Conservation (phyloP, 805 yeast species). For the Henningerozyma blattae region DNA sequence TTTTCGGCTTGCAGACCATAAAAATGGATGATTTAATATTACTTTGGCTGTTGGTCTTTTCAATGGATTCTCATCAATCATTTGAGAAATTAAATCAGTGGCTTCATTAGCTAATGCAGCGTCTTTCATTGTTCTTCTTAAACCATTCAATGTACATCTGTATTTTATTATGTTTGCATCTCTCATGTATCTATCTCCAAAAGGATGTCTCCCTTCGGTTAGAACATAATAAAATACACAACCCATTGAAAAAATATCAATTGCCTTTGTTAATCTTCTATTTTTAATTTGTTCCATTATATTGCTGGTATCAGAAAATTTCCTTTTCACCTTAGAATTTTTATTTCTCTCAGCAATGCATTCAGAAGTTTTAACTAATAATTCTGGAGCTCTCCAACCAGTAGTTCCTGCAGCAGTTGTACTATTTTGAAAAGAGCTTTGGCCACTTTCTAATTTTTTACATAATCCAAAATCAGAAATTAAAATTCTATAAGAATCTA, state of each 20-base stretch:
- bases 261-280: constrained; percentile 71
- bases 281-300: constrained; percentile 28
- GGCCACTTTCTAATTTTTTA: constrained; percentile 81
- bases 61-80: constrained; percentile 61
- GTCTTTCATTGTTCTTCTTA: constrained; percentile 21
- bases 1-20: constrained; percentile 68
- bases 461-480: constrained; percentile 96
- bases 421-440: constrained; percentile 86
- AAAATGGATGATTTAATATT: constrained; percentile 75
- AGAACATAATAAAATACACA: constrained; percentile 85
- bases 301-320: too few species aligned
- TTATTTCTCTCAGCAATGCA: background rate
- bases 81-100: constrained; percentile 51
- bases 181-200: constrained; percentile 80
- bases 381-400: constrained; percentile 98
- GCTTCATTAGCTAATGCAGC: constrained; percentile 42
- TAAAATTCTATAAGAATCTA: constrained; percentile 39
- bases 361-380: constrained; percentile 27
- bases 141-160: constrained; percentile 35
- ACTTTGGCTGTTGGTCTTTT: constrained; percentile 57
- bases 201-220: constrained; percentile 81
- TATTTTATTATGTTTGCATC: constrained; percentile 81
- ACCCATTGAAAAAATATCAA: constrained; percentile 90
- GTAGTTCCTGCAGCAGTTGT: constrained; percentile 86
- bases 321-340: background rate